These are phyloP conservation scores for Blastocystis sp. DNA, from an alignment of 352 stramenopile genomes.

Conservation along the genomic window DNA sequence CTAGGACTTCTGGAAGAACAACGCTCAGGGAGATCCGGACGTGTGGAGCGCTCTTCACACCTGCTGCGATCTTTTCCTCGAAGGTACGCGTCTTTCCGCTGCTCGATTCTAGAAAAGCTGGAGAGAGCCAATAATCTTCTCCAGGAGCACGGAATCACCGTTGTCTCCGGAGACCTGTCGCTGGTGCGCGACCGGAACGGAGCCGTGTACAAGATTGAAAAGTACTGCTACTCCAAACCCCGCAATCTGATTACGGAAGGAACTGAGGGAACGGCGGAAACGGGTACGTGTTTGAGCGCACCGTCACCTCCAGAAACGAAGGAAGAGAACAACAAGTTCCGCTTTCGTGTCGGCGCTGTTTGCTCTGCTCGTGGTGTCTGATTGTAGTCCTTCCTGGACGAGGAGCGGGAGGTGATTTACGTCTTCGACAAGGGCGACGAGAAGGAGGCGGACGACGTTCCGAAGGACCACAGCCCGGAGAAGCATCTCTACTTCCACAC, in stretches of 20 bases:
- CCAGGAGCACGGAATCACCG: neutral
- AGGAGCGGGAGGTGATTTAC: conserved; percentile 12
- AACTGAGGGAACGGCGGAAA: neutral
- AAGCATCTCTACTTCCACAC: conserved; percentile 54
- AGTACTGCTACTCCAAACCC: conserved; percentile 50
- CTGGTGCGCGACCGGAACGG: neutral
- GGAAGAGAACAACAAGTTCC: conserved; percentile 40
- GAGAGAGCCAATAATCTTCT: conserved; percentile 9
- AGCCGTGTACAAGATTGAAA: conserved; percentile 33
- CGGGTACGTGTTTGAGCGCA: neutral
- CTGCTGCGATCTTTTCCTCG: conserved; percentile 23
- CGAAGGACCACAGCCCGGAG: conserved; percentile 61
- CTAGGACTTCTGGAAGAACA: conserved; percentile 51
- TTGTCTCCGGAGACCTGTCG: conserved; percentile 44
- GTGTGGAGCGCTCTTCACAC: conserved; percentile 13
- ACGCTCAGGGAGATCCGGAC: neutral
- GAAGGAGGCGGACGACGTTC: neutral
- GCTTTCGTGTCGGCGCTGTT: conserved; percentile 47
- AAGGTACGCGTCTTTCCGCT: neutral
- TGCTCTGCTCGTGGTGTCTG: conserved; percentile 42
- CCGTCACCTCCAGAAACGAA: neutral
- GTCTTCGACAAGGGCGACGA: neutral
- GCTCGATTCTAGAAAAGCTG: neutral
- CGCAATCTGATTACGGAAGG: neutral
- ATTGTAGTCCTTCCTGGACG: conserved; percentile 24